A percentile compares a stretch with the other conserved stretches of the same genome.
These are phyloP conservation scores for Magnaporthales sp. DNA, from an alignment of 2,329 filamentous ascomycete species.

Conservation along the genomic window DNA sequence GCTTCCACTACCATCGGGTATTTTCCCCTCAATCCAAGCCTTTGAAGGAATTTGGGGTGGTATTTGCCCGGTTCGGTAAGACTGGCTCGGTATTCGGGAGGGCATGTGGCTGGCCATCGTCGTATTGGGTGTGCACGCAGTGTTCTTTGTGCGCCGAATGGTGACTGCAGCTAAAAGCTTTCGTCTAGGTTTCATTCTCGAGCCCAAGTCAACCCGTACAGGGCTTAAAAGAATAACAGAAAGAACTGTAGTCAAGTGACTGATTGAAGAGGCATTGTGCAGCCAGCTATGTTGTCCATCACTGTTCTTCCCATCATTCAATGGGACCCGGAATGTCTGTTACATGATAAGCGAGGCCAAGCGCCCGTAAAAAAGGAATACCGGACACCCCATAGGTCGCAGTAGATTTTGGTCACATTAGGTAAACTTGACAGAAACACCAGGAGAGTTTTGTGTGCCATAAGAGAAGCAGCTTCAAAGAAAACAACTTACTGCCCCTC, in stretches of 20 bases:
- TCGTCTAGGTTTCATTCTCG: not conserved
- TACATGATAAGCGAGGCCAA: not conserved
- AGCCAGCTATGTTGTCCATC: not conserved
- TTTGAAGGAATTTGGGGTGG: not conserved
- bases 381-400: not conserved
- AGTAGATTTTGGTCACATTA: not conserved
- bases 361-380: not conserved
- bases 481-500: conserved; percentile 19
- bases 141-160: not conserved
- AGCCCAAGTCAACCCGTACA: not conserved
- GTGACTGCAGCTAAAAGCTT: not conserved
- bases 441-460: not conserved
- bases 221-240: not conserved
- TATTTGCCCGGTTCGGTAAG: not conserved
- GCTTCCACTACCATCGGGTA: not conserved
- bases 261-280: not conserved
- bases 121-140: not conserved
- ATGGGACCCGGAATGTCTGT: not conserved
- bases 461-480: not conserved
- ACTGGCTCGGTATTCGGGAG: not conserved
- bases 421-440: not conserved
- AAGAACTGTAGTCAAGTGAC: not conserved
- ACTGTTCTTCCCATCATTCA: not conserved
- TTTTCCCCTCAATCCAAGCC: not conserved
- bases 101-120: not conserved